These are phyloP conservation scores for Diospyros lotus DNA, from an alignment of 148 eudicot genomes.

Conservation along the genomic window DNA sequence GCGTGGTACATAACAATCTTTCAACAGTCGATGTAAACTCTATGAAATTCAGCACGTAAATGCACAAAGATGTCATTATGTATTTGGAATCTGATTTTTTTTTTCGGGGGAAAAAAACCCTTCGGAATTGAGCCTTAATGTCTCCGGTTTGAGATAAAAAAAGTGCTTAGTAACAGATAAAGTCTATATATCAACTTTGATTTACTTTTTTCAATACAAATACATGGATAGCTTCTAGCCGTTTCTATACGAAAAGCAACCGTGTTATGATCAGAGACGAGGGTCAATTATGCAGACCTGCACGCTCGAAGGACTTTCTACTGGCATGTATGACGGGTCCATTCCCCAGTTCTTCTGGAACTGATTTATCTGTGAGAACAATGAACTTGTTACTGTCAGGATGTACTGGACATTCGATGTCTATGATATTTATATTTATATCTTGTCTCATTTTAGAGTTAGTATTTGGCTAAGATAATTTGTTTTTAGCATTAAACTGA, in stretches of 20 bases:
- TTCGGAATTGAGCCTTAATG: too few species aligned
- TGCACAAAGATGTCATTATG: background rate
- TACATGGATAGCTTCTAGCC: too few species aligned
- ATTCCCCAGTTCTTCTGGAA: constrained; percentile 97
- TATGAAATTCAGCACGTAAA: background rate
- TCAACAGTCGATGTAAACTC: background rate
- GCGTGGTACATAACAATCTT: background rate
- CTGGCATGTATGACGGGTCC: constrained; percentile 91
- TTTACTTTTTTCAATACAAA: too few species aligned
- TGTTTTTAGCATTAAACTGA: background rate
- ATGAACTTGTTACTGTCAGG: background rate
- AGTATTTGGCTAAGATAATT: background rate
- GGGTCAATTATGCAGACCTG: constrained; percentile 40
- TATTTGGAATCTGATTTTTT: background rate
- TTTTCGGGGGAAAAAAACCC: background rate
- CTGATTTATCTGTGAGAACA: constrained; percentile 50
- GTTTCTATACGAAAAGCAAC: too few species aligned
- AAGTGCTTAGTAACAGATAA: background rate
- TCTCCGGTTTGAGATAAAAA: background rate
- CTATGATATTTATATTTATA: too few species aligned
- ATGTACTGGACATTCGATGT: background rate
- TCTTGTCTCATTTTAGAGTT: background rate
- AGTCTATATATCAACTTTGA: too few species aligned
- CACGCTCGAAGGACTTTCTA: constrained; percentile 90
- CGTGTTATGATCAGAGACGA: background rate